Percentiles rank a stretch among this genome's conserved stretches.
phyloP scores from a whole-genome alignment of 2,329 filamentous ascomycete genomes.

The Boeremia lycopersici region DNA sequence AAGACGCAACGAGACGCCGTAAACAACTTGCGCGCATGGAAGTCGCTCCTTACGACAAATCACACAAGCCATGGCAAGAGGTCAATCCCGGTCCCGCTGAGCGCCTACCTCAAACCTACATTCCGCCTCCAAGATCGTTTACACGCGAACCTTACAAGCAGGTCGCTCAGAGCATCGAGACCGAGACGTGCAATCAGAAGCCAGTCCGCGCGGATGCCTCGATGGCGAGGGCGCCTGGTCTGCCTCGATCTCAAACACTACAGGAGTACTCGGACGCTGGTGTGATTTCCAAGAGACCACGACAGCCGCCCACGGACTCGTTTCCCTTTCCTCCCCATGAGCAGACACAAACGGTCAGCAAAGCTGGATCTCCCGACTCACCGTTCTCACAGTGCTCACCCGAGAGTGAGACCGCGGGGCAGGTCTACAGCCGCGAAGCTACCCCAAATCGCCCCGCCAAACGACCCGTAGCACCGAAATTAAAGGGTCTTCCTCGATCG shows the following conservation, averaged over 20 bases:
- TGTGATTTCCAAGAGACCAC: neutral
- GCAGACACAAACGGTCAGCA: conserved; percentile 9
- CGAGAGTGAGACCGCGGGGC: conserved; percentile 24
- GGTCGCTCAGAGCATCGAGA: conserved; percentile 31
- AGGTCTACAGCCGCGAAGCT: conserved; percentile 31
- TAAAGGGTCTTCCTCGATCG: conserved; percentile 42
- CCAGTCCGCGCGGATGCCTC: neutral
- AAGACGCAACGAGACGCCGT: conserved; percentile 9
- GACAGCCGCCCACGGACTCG: conserved; percentile 10
- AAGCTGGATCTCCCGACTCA: conserved; percentile 29
- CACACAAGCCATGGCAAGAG: conserved; percentile 37
- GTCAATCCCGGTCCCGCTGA: conserved; percentile 37
- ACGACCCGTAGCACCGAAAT: conserved; percentile 26
- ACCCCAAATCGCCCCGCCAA: conserved; percentile 29
- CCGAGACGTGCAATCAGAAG: conserved; percentile 17
- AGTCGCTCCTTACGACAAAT: conserved; percentile 20
- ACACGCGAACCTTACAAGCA: conserved; percentile 21
- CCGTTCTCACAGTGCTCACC: conserved; percentile 24
- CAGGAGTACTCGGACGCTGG: neutral
- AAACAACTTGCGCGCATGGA: conserved; percentile 10
- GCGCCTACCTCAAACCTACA: conserved; percentile 34
- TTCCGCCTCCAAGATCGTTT: conserved; percentile 28
- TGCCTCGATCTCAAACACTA: neutral
- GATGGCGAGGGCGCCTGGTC: neutral
- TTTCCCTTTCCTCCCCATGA: conserved; percentile 8